Evolutionary conservation across 371 early-diverging fungal genomes (phyloP).

Genomic region (Phascolomyces articulosus): DNA sequence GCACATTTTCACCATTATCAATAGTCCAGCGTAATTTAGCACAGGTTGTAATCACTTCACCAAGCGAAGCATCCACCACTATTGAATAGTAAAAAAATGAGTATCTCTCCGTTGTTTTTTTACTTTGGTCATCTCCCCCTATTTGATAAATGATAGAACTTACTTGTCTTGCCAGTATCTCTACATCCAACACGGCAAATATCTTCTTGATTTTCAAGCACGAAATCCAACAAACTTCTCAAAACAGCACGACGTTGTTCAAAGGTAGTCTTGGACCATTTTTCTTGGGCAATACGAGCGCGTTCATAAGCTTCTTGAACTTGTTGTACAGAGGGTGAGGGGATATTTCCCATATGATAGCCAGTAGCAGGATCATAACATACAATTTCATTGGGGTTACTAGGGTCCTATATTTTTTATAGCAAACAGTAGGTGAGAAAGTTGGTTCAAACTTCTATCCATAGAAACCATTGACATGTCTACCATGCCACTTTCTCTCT

Average conservation of each 20-base stretch:
- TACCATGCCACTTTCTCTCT: slow-evolving; percentile 2
- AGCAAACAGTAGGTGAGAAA: too few relatives aligned
- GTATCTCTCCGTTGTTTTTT: too few relatives aligned
- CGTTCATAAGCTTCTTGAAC: slow-evolving; percentile 59
- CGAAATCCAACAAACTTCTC: slow-evolving; percentile 70
- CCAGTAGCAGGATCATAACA: slow-evolving; percentile 93
- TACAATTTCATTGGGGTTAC: slow-evolving; percentile 62
- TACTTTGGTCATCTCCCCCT: too few relatives aligned
- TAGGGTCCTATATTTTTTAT: slow-evolving; percentile 55
- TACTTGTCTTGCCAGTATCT: slow-evolving; percentile 85
- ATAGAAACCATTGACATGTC: too few relatives aligned
- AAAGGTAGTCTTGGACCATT: slow-evolving; percentile 77
- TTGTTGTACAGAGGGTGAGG: slow-evolving; percentile 59
- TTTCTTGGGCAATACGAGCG: slow-evolving; percentile 69
- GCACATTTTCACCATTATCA: slow-evolving; percentile 74
- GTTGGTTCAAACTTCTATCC: too few relatives aligned
- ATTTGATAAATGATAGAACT: slow-evolving; percentile 10
- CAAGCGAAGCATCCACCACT: slow-evolving; percentile 86
- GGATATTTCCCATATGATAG: slow-evolving; percentile 67
- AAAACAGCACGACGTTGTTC: slow-evolving; percentile 78
- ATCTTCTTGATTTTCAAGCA: slow-evolving; percentile 76
- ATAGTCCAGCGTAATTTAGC: slow-evolving; percentile 87
- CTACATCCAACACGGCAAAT: slow-evolving; percentile 80
- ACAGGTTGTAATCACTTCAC: slow-evolving; percentile 81
- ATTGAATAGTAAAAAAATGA: background rate